These are phyloP conservation scores for Diutina rugosa DNA, from an alignment of 1,139 yeast genomes.

Conservation along the genomic window DNA sequence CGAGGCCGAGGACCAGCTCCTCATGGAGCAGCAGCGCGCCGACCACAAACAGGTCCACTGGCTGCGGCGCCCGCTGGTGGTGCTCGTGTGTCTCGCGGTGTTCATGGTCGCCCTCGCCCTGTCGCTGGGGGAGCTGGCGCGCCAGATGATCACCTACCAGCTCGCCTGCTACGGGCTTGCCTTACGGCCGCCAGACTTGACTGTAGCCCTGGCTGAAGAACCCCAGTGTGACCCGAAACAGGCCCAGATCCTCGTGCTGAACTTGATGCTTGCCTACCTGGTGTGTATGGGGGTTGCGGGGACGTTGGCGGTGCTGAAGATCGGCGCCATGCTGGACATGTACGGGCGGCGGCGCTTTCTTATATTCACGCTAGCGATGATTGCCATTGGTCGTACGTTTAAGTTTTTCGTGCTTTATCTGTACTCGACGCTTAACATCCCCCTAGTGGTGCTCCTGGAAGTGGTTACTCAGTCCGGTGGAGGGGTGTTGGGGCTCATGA, in stretches of 20 bases:
- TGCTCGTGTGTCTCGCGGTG: constrained; percentile 15
- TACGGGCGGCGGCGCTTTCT: constrained; percentile 41
- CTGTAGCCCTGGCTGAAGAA: background rate
- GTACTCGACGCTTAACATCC: constrained; percentile 18
- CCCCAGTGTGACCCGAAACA: constrained; percentile 16
- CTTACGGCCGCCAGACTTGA: background rate
- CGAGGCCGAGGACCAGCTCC: constrained; percentile 22
- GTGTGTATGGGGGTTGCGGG: constrained; percentile 17
- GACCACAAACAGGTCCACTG: constrained; percentile 19
- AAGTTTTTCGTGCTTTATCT: constrained; percentile 17
- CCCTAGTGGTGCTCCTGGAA: constrained; percentile 21
- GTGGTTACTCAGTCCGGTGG: constrained; percentile 42
- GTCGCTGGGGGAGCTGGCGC: constrained; percentile 21
- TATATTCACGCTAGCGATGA: constrained; percentile 18
- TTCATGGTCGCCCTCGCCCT: constrained; percentile 17
- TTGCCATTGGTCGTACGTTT: constrained; percentile 5
- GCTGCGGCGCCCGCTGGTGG: constrained; percentile 22
- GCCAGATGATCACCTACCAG: constrained; percentile 20
- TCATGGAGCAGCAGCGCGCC: constrained; percentile 26
- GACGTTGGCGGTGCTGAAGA: constrained; percentile 28
- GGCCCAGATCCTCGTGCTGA: constrained; percentile 23
- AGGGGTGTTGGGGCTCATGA: constrained; percentile 33
- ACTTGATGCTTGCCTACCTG: constrained; percentile 19
- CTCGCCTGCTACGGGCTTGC: constrained; percentile 23
- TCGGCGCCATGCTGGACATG: constrained; percentile 53